These are phyloP conservation scores for Rhodofomes roseus DNA, from an alignment of 1,284 basidiomycete genomes.

Conservation along the genomic window DNA sequence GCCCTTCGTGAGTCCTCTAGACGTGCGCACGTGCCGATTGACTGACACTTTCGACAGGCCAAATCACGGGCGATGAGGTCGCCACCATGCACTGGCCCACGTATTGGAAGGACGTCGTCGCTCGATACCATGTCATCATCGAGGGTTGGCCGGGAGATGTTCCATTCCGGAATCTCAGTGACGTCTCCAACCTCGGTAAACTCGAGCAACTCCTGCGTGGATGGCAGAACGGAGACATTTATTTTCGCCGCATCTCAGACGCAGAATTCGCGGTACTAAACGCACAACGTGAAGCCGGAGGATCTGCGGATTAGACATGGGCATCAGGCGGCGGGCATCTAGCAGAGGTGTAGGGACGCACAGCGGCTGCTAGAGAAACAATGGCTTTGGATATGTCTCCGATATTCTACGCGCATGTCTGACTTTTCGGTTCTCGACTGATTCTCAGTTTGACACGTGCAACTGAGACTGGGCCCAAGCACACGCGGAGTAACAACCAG, in stretches of 20 bases:
- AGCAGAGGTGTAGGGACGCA: background rate
- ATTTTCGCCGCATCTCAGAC: conserved; percentile 24
- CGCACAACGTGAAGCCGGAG: conserved; percentile 20
- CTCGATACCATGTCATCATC: conserved; percentile 28
- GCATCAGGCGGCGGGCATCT: background rate
- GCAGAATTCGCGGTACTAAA: conserved; percentile 21
- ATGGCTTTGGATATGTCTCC: background rate
- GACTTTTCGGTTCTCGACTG: background rate
- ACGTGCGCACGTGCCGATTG: background rate
- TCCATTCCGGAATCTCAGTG: conserved; percentile 30
- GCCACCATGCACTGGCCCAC: conserved; percentile 28
- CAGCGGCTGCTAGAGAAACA: background rate
- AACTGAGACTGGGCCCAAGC: background rate
- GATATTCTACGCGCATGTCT: background rate
- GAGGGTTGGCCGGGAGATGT: conserved; percentile 30
- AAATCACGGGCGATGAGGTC: conserved; percentile 23
- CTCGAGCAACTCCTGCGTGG: conserved; percentile 24
- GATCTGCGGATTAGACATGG: conserved; percentile 3
- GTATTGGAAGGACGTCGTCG: conserved; percentile 29
- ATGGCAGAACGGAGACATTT: conserved; percentile 22
- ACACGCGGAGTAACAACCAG: background rate
- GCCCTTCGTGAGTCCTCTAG: conserved; percentile 23
- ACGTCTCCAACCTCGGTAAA: conserved; percentile 29
- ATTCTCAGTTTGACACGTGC: background rate
- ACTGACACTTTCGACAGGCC: conserved; percentile 12